Evolutionary conservation across 2,329 filamentous ascomycete genomes (phyloP).

Genomic region (Fusarium longipes): DNA sequence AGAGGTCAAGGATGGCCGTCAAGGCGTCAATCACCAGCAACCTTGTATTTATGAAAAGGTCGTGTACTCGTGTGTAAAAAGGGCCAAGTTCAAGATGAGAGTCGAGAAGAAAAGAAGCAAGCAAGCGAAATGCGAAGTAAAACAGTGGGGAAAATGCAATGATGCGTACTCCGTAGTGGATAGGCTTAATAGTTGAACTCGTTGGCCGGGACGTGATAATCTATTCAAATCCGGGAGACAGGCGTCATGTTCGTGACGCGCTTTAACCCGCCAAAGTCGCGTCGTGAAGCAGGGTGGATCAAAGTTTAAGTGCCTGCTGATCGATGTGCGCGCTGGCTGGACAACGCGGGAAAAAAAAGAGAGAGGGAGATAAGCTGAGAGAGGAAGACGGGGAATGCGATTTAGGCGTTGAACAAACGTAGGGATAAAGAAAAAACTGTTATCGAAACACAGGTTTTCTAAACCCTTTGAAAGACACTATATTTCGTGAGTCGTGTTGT

Average conservation of each 20-base stretch:
- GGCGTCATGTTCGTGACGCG: conserved; percentile 57
- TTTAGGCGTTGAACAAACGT: background rate
- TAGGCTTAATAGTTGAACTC: conserved; percentile 35
- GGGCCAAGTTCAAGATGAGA: background rate
- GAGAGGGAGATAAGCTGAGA: background rate
- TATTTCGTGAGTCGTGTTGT: conserved; percentile 24
- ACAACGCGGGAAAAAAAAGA: conserved; percentile 18
- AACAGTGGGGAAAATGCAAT: conserved; percentile 27
- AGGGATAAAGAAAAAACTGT: background rate
- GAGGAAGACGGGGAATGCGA: background rate
- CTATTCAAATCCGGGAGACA: conserved; percentile 50
- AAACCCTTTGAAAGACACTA: conserved; percentile 1
- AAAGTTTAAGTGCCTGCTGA: conserved; percentile 39
- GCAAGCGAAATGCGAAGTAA: conserved; percentile 4
- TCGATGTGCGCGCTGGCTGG: conserved; percentile 35
- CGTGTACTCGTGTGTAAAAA: background rate
- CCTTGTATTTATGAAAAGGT: conserved; percentile 3
- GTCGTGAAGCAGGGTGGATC: conserved; percentile 47
- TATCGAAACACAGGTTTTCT: conserved; percentile 9
- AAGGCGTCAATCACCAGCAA: conserved; percentile 14
- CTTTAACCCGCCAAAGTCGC: conserved; percentile 47
- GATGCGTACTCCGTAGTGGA: conserved; percentile 20
- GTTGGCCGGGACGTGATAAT: conserved; percentile 44
- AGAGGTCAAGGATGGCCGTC: conserved; percentile 34
- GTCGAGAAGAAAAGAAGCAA: conserved; percentile 24